phyloP scores from a whole-genome alignment of 1,284 basidiomycete genomes.

The Afroboletus lepidellus region DNA sequence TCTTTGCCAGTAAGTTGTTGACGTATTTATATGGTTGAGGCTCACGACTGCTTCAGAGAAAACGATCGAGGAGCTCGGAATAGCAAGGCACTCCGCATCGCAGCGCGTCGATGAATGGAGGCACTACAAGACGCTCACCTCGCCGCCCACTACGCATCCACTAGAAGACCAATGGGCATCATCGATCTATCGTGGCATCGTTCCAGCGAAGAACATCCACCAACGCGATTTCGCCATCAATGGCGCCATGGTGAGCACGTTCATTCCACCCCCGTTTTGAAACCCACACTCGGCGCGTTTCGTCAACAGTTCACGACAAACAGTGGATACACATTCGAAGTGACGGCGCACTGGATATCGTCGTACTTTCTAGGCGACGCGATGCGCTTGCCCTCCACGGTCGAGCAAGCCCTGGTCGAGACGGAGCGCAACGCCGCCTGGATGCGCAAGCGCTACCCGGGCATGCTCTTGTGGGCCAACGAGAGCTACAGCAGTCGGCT shows the following conservation, averaged over 20 bases:
- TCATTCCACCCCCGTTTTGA: constrained; percentile 24
- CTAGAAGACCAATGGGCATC: constrained; percentile 36
- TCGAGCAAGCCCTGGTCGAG: constrained; percentile 42
- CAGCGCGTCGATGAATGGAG: constrained; percentile 20
- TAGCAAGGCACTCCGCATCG: constrained; percentile 8
- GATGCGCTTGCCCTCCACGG: constrained; percentile 45
- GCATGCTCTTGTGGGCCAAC: constrained; percentile 43
- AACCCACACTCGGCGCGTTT: too few relatives aligned
- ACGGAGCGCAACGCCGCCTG: constrained; percentile 47
- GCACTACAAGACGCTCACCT: constrained; percentile 23
- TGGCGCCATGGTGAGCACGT: too few relatives aligned
- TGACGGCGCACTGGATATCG: constrained; percentile 60
- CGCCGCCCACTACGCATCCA: constrained; percentile 36
- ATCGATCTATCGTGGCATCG: constrained; percentile 34
- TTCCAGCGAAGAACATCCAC: too few relatives aligned
- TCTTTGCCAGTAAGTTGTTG: constrained; percentile 44
- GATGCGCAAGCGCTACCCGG: constrained; percentile 51
- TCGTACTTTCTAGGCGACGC: constrained; percentile 56
- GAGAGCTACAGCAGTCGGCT: constrained; percentile 46
- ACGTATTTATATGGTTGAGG: too few relatives aligned
- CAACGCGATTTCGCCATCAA: too few relatives aligned
- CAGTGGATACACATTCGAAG: constrained; percentile 53
- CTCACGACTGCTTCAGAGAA: constrained; percentile 6
- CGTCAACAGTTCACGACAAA: constrained; percentile 45
- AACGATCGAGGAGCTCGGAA: constrained; percentile 23